Evolutionary conservation across 1,284 basidiomycete species (phyloP), one percentile per base, ranked within the genome.

Genomic region (Marasmius oreades): DNA sequence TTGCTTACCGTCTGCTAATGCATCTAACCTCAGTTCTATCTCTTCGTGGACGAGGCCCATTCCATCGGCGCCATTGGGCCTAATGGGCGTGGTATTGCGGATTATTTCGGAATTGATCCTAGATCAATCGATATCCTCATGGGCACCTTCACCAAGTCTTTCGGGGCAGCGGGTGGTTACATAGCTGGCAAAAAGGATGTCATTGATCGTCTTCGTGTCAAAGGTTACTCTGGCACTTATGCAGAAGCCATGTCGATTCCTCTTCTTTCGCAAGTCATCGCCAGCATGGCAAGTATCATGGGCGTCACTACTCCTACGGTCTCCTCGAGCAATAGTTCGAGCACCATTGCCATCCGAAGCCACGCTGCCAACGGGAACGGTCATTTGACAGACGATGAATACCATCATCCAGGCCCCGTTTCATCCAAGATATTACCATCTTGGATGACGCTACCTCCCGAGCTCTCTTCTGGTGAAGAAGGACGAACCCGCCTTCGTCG

Each of bases 141-240:
- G 96, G 96, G 96, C 56, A 99, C 96, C 0, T 97, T 99, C 70
- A 99, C 96, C 37, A 99, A 99, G 73, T 98, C 95, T 0, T 99
- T 99, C 68, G 97, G 96, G 58, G 95, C 96, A 1, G 91, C 95
- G 0, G 96, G 96, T 55, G 96, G 96, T 14, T 98, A 99, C 76
- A 88, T 99, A 63, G 83, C 94, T 3, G 96, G 93, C 5, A 84
- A 75, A 65, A 94, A 93, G 69, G 70, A 75, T 6, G 75, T 97
- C 55, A 88, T 98, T 64, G 88, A 94, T 66, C 79, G 86, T 14
- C 81, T 99, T 3, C 89, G 95, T 22, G 66, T 94, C 24, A 80
- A 85, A 54, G 94, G 93, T 7, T 90, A 98, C 70, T 85, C 92
- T 1, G 89, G 92, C 52, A 75, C 87, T 12, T 98, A 98, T 67